Evolutionary conservation across 176 grass and related monocot species (phyloP), one percentile per base, ranked within the genome.

Genomic region (Tillandsia leiboldiana): DNA sequence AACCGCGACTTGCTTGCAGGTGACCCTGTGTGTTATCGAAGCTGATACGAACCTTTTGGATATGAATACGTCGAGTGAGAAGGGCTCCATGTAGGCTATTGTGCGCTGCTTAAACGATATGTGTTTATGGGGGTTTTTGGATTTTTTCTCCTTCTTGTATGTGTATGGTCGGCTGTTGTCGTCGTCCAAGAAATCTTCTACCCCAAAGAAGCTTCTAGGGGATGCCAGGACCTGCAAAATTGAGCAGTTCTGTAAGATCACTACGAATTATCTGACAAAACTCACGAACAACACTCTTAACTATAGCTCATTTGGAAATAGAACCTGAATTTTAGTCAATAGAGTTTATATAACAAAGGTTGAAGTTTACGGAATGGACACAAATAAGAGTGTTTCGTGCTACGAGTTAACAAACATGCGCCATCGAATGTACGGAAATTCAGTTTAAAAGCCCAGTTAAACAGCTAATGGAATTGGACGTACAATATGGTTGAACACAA

Each of bases 91-190:
- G 82, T 87, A 66, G 12, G 89, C 93, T 0, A 92, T 85, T 0
- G 93, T 90, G 7, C 81, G 93, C 77, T 87, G 89, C 83, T 96
- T 96, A 69, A 96, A 96, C 9, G 93, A 96, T 13, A 96, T 75
- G 78, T 96, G 92, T 61, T 92, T 96, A 51, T 91, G 86, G 1
- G 83, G 88, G 59, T 87, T 96, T 64, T 96, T 96, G 1, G 88
- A 87, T 75, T 79, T 89, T 70, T 91, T 96, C 66, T 96, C 88
- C 49, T 96, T 96, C 79, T 89, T 89, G 83, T 96, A 96, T 27
- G 92, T 96, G 76, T 91, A 96, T 48, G 92, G 92, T 22, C 79
- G 65, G 51, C 88, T 96, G 78, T 87, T 96, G 75, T 96, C 86
- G 53, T 96, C 89, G 3, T 92, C 89, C 67, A 96, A 49, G 10